Evolutionary conservation across 108 stramenopile genomes (phyloP), one percentile per base, ranked within the genome.

Genomic region (Discostella stelligeroides): DNA sequence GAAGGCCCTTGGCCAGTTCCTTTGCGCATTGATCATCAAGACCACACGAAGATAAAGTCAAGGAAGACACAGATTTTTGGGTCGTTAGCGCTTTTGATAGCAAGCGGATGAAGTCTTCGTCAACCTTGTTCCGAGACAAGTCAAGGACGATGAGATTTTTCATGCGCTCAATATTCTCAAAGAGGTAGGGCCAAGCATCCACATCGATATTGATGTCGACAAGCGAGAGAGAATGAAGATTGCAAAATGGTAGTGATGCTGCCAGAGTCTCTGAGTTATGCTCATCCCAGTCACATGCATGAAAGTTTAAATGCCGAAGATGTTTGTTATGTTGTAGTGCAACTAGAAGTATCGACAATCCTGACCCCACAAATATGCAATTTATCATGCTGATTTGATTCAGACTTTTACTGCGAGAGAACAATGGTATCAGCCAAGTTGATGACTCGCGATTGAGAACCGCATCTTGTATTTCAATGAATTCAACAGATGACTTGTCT

Each of bases 11-110:
- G 18, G 65, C 25, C 3, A 66, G 51, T 30, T 66, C 65, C 65
- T 66, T 66, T 7, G 24, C 21, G 51, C 53, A 66, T 17, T n/a
- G 37, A 54, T 66, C 53, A 66, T 66, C 65, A 12, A 66, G 41
- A 40, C 39, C 51, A 42, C 65, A 66, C n/a, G 38, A 40, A 15
- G 65, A 66, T 66, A 66, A 24, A 23, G 41, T 20, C 53, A 66
- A 39, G 38, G 39, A 23, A 0, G 53, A 41, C 9, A 66, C 51
- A 9, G 39, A 42, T 41, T 55, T 25, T 54, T 66, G 65, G n/a
- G 21, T 11, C 14, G 41, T 15, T 15, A 66, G 23, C 12, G 30
- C 13, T 38, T 42, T 53, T 23, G 53, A 7, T 7, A 66, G 53
- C 27, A 41, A 39, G 9, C 39, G 11, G 7, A 66, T 55, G 34